phyloP scores from a whole-genome alignment of 1,284 basidiomycete species.

The Cryptococcus sp. region DNA sequence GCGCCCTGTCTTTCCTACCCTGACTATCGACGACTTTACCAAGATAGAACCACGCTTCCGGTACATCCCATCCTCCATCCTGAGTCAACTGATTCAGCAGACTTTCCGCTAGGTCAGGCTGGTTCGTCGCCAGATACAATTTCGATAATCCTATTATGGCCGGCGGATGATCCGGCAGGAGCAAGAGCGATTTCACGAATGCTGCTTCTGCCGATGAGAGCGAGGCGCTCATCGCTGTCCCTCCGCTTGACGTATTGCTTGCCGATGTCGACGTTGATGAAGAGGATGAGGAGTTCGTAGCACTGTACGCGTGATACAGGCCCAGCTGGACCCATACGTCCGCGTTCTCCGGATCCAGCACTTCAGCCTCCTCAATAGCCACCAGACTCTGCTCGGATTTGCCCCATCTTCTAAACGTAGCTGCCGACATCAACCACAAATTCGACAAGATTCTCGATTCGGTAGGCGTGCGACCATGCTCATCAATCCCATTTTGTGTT shows the following conservation, averaged over 20 bases:
- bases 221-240: not conserved
- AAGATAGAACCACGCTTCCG: conserved; percentile 90
- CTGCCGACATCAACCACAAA: conserved; percentile 91
- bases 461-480: conserved; percentile 57
- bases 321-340: conserved; percentile 94
- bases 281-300: not conserved
- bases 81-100: conserved; percentile 58
- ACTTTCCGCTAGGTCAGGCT: conserved; percentile 67
- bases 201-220: conserved; percentile 54
- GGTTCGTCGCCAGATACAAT: conserved; percentile 63
- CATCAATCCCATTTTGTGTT: not conserved
- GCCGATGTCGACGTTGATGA: no score
- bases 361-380: conserved; percentile 94
- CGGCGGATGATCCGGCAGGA: conserved; percentile 71
- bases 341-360: conserved; percentile 78
- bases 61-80: conserved; percentile 73
- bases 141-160: conserved; percentile 75
- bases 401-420: conserved; percentile 84
- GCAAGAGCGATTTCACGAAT: conserved; percentile 79
- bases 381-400: conserved; percentile 87
- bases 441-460: conserved; percentile 77
- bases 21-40: conserved; percentile 75
- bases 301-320: conserved; percentile 62
- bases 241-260: not conserved
- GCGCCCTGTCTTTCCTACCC: conserved; percentile 66